phyloP scores from a whole-genome alignment of 306 rosid genomes.

The Benincasa hispida region DNA sequence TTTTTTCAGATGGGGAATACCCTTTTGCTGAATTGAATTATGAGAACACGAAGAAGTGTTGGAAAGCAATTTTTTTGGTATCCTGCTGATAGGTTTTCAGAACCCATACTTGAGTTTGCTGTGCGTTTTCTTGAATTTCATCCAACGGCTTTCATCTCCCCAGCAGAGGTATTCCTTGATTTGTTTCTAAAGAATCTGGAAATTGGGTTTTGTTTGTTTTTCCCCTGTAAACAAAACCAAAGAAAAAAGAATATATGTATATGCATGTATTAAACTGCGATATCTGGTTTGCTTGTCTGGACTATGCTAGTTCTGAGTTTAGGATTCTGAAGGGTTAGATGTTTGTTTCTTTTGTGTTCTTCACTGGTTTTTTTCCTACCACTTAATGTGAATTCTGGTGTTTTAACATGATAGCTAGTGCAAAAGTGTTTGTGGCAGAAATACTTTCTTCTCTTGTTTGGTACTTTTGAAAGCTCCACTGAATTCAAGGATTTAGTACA shows the following conservation, averaged over 20 bases:
- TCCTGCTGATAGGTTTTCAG: constrained; percentile 11
- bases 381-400: not conserved
- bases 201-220: not conserved
- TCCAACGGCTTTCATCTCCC: not conserved
- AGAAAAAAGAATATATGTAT: not conserved
- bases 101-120: constrained; percentile 18
- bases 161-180: not conserved
- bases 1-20: constrained; percentile 20
- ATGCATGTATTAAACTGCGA: not conserved
- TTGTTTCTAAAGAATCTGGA: not conserved
- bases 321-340: not conserved
- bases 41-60: constrained; percentile 9
- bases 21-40: constrained; percentile 18
- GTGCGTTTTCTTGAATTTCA: not conserved
- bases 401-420: not conserved
- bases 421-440: not conserved
- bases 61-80: not conserved
- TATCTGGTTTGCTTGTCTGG: not conserved
- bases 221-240: not conserved
- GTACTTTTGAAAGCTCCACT: not conserved
- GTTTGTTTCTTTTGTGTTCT: not conserved
- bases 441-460: not conserved
- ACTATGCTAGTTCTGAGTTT: not conserved
- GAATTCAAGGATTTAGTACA: not conserved
- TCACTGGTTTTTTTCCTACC: not conserved